Evolutionary conservation across 2,329 filamentous ascomycete species (phyloP).

Genomic region (Alternaria burnsii): DNA sequence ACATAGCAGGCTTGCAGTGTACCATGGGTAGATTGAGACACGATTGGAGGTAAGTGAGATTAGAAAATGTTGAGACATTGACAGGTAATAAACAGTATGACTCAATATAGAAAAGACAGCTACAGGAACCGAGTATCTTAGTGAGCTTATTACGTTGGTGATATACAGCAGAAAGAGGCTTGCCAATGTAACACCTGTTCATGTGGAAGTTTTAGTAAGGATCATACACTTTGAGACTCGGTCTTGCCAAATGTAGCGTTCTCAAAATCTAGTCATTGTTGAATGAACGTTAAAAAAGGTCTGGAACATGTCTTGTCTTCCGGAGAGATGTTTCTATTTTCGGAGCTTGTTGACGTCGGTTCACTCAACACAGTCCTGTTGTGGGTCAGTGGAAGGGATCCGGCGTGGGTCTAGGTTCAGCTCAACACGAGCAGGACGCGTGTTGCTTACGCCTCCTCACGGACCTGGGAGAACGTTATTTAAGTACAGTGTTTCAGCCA

Average conservation of each 20-base stretch:
- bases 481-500: background rate
- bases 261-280: no score
- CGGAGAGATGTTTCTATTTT: background rate
- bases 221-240: background rate
- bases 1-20: no score
- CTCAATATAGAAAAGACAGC: no score
- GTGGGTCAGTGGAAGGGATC: background rate
- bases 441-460: slow-evolving; percentile 2
- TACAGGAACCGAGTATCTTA: no score
- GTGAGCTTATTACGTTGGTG: no score
- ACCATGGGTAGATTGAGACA: no score
- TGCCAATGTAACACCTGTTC: no score
- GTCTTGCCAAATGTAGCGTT: background rate
- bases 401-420: background rate
- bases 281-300: background rate
- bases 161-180: no score
- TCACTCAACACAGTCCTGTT: background rate
- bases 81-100: no score
- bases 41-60: no score
- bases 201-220: background rate
- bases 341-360: background rate
- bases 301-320: background rate
- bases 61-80: no score
- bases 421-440: slow-evolving; percentile 10
- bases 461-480: background rate